phyloP scores from a whole-genome alignment of 345 rosid genomes.

The Clausena lansium region DNA sequence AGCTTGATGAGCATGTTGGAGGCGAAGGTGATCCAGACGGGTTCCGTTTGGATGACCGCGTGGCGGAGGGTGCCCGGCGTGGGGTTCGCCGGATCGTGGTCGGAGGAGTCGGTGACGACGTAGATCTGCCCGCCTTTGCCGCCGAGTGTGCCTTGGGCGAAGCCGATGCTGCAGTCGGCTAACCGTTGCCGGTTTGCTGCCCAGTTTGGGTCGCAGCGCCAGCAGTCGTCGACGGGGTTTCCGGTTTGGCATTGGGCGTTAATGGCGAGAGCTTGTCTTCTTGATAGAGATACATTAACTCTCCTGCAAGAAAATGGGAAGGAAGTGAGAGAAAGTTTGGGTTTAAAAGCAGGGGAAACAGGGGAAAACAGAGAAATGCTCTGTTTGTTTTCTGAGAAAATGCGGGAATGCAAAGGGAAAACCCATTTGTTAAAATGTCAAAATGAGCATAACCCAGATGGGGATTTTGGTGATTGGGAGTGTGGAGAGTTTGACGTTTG shows the following conservation, averaged over 20 bases:
- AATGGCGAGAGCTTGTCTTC: constrained; percentile 35
- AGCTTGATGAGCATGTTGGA: constrained; percentile 70
- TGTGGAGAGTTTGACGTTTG: not conserved
- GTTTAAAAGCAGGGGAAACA: constrained; percentile 13
- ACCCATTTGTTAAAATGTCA: not conserved
- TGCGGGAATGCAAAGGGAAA: not conserved
- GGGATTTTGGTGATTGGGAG: not conserved
- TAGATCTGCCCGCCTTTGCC: constrained; percentile 83
- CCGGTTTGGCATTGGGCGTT: constrained; percentile 54
- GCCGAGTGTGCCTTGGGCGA: constrained; percentile 68
- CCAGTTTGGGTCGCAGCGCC: constrained; percentile 85
- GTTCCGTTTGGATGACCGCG: constrained; percentile 78
- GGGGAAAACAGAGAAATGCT: constrained; percentile 20
- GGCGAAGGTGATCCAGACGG: constrained; percentile 83
- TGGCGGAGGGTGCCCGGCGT: constrained; percentile 87
- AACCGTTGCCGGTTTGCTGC: constrained; percentile 56
- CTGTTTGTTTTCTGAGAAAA: constrained; percentile 26
- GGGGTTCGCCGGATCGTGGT: constrained; percentile 68
- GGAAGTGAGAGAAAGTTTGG: not conserved
- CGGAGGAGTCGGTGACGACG: constrained; percentile 89
- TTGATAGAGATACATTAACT: constrained; percentile 38
- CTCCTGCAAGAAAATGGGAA: constrained; percentile 28
- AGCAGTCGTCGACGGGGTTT: constrained; percentile 85
- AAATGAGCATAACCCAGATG: constrained; percentile 7
- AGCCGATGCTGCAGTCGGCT: constrained; percentile 85